These are phyloP conservation scores for Gamsiella multidivaricata DNA, from an alignment of 192 early-diverging fungal species.

Conservation along the genomic window DNA sequence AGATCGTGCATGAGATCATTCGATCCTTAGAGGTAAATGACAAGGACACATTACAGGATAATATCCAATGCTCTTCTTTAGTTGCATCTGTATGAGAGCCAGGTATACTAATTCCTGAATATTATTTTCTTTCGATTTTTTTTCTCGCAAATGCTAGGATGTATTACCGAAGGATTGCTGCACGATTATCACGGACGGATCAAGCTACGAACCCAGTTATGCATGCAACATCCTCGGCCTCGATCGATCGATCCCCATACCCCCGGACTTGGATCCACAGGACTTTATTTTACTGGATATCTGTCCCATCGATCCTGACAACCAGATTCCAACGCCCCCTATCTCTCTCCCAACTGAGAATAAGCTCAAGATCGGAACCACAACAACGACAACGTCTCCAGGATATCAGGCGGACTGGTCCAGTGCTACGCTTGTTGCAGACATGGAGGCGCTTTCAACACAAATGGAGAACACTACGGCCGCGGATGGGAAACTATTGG, in stretches of 20 bases:
- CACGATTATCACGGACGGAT: conserved; percentile 24
- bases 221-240: conserved; percentile 46
- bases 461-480: conserved; percentile 8
- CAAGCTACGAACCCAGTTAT: conserved; percentile 41
- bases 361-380: neutral
- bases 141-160: conserved; percentile 10
- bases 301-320: conserved; percentile 12
- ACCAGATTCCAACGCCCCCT: conserved; percentile 24
- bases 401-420: conserved; percentile 50
- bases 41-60: no score
- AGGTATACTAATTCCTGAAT: no score
- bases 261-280: conserved; percentile 39
- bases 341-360: conserved; percentile 9
- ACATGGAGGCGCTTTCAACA: conserved; percentile 6
- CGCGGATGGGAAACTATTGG: neutral
- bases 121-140: neutral
- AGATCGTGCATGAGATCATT: conserved; percentile 34
- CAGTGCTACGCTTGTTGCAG: conserved; percentile 12
- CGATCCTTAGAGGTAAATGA: conserved; percentile 22
- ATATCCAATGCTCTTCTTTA: no score
- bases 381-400: neutral
- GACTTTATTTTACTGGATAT: conserved; percentile 47
- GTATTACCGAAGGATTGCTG: conserved; percentile 45
- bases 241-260: conserved; percentile 41
- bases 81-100: no score